Conservation (phyloP, 1,139 yeast species). For the Yamadazyma diddensiae region DNA sequence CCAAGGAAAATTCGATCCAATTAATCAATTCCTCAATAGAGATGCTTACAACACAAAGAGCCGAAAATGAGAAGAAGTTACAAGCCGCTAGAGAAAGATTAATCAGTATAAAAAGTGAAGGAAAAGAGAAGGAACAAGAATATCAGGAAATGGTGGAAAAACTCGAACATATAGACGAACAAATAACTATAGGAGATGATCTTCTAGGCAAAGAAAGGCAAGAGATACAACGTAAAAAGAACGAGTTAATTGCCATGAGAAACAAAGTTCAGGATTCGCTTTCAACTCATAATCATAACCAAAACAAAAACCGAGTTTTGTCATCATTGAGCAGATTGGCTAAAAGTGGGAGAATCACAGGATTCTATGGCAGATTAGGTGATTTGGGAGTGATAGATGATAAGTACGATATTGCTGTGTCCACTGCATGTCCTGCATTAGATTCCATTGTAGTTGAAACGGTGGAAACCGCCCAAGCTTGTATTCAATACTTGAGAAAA, state of each 20-base stretch:
- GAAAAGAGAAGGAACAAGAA: slow-evolving; percentile 51
- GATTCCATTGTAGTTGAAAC: slow-evolving; percentile 94
- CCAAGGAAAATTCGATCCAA: slow-evolving; percentile 63
- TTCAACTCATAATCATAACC: slow-evolving; percentile 51
- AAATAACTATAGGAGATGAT: slow-evolving; percentile 54
- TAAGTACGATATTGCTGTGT: slow-evolving; percentile 85
- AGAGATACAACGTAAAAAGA: slow-evolving; percentile 51
- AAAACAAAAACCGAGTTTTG: slow-evolving; percentile 73
- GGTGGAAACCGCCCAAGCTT: slow-evolving; percentile 88
- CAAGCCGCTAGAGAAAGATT: slow-evolving; percentile 47
- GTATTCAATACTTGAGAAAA: slow-evolving; percentile 83
- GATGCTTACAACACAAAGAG: slow-evolving; percentile 51
- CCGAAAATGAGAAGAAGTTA: slow-evolving; percentile 43
- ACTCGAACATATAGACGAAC: slow-evolving; percentile 49
- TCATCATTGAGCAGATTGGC: slow-evolving; percentile 66
- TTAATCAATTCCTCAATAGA: slow-evolving; percentile 65
- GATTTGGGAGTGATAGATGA: slow-evolving; percentile 87
- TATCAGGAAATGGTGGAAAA: slow-evolving; percentile 40
- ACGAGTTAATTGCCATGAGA: slow-evolving; percentile 52
- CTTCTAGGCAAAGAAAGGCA: slow-evolving; percentile 51
- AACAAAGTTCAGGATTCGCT: slow-evolving; percentile 67
- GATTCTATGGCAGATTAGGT: slow-evolving; percentile 88
- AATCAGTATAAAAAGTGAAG: slow-evolving; percentile 48
- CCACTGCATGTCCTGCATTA: slow-evolving; percentile 90
- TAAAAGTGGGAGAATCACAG: slow-evolving; percentile 79